A percentile compares a stretch with the other conserved stretches of the same genome.
phyloP scores from a whole-genome alignment of 352 stramenopile species.

The Aphanomyces euteiches region DNA sequence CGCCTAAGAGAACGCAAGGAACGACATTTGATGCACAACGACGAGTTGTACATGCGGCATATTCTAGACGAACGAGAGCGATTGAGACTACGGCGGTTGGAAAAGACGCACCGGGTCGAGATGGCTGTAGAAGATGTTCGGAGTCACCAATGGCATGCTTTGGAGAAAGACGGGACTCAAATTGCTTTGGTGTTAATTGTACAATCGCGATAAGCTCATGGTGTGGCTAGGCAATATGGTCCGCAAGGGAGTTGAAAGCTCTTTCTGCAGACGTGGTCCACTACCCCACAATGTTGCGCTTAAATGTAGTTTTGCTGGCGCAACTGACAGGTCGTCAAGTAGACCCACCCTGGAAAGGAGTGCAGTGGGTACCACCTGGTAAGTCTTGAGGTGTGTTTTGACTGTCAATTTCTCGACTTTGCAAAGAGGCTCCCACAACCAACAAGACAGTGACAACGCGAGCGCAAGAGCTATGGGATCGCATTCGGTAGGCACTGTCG shows the following conservation, averaged over 20 bases:
- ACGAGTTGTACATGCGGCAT: conserved; percentile 37
- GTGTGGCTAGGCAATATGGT: conserved; percentile 19
- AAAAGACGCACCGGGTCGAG: conserved; percentile 22
- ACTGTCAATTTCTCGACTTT: too few relatives aligned
- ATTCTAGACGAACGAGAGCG: conserved; percentile 17
- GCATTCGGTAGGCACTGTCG: conserved; percentile 3
- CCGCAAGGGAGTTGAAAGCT: conserved; percentile 15
- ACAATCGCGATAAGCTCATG: not conserved
- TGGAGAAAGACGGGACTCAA: not conserved
- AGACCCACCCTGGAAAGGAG: conserved; percentile 24
- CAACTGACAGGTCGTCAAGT: not conserved
- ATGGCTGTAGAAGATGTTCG: conserved; percentile 28
- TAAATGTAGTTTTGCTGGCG: conserved; percentile 1
- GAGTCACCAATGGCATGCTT: conserved; percentile 11
- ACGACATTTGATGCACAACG: conserved; percentile 43
- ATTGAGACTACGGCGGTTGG: not conserved
- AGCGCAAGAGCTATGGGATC: conserved; percentile 50
- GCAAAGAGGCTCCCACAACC: too few relatives aligned
- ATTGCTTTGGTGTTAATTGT: conserved; percentile 1
- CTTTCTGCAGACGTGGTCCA: not conserved
- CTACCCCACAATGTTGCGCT: conserved; percentile 16
- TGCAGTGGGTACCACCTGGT: conserved; percentile 21
- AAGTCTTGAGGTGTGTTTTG: not conserved
- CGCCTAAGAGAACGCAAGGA: conserved; percentile 45
- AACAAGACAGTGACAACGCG: conserved; percentile 33